Percentiles rank a stretch among this genome's conserved stretches.
phyloP scores from a whole-genome alignment of 352 stramenopile genomes.

The Peronospora belbahrii region DNA sequence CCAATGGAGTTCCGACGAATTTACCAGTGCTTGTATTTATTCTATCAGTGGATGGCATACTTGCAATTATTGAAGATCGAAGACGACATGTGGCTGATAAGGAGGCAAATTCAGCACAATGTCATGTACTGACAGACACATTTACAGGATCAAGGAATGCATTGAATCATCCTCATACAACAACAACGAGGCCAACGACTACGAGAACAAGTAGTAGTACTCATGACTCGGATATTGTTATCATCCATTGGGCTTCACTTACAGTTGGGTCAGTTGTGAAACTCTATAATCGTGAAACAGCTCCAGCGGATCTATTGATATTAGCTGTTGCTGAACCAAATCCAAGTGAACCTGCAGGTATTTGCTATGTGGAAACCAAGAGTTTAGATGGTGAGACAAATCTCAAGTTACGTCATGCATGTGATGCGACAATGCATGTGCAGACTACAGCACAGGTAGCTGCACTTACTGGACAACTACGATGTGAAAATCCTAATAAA shows the following conservation, averaged over 20 bases:
- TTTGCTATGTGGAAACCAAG: slow-evolving; percentile 86
- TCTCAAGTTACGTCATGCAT: slow-evolving; percentile 78
- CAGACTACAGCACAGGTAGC: slow-evolving; percentile 30
- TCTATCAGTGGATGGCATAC: slow-evolving; percentile 78
- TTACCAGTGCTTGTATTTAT: slow-evolving; percentile 85
- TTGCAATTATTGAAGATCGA: slow-evolving; percentile 82
- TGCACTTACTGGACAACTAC: slow-evolving; percentile 40
- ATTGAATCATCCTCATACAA: too few species aligned
- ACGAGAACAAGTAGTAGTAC: too few species aligned
- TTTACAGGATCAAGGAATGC: slow-evolving; percentile 32
- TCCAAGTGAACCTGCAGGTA: slow-evolving; percentile 47
- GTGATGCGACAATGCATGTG: slow-evolving; percentile 45
- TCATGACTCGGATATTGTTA: slow-evolving; percentile 39
- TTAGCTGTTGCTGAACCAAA: slow-evolving; percentile 67
- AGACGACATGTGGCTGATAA: slow-evolving; percentile 71
- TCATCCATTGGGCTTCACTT: slow-evolving; percentile 67
- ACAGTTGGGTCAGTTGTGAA: slow-evolving; percentile 81
- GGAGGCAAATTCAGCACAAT: slow-evolving; percentile 72
- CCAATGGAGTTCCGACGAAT: slow-evolving; percentile 67
- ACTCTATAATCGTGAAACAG: slow-evolving; percentile 66
- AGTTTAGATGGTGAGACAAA: slow-evolving; percentile 88
- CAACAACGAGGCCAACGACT: too few species aligned
- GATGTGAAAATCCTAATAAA: slow-evolving; percentile 73
- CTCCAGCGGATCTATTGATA: slow-evolving; percentile 81
- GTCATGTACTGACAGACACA: slow-evolving; percentile 43